These are phyloP conservation scores for Xylaria sp. DNA, from an alignment of 2,329 filamentous ascomycete genomes.

Conservation along the genomic window DNA sequence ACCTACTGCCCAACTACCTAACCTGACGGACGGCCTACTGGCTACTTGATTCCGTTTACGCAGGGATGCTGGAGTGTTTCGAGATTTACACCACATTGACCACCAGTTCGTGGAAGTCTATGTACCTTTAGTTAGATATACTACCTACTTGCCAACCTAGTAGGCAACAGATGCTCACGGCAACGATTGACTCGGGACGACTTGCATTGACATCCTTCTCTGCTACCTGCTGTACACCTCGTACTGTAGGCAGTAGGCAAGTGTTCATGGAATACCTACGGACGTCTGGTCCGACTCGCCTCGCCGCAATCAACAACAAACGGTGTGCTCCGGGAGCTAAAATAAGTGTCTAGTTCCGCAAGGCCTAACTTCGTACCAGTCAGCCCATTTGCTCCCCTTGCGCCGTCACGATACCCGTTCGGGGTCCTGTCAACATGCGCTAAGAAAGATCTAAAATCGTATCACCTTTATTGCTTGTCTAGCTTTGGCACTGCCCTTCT, in stretches of 20 bases:
- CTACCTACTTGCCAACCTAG: no score
- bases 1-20: neutral
- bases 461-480: neutral
- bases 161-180: no score
- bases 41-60: no score
- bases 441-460: neutral
- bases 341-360: neutral
- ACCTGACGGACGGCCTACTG: no score
- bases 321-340: neutral
- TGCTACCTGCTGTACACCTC: neutral
- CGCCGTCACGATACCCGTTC: no score
- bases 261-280: no score
- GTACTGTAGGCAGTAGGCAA: no score
- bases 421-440: neutral
- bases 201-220: neutral
- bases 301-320: neutral
- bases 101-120: slow-evolving; percentile 1
- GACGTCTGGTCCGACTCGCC: no score
- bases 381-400: no score
- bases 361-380: neutral
- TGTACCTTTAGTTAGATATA: no score
- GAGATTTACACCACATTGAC: slow-evolving; percentile 1
- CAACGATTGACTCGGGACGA: no score
- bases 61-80: no score
- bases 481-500: neutral